These are phyloP conservation scores for Colletotrichum siamense DNA, from an alignment of 2,329 filamentous ascomycete species.

Conservation along the genomic window DNA sequence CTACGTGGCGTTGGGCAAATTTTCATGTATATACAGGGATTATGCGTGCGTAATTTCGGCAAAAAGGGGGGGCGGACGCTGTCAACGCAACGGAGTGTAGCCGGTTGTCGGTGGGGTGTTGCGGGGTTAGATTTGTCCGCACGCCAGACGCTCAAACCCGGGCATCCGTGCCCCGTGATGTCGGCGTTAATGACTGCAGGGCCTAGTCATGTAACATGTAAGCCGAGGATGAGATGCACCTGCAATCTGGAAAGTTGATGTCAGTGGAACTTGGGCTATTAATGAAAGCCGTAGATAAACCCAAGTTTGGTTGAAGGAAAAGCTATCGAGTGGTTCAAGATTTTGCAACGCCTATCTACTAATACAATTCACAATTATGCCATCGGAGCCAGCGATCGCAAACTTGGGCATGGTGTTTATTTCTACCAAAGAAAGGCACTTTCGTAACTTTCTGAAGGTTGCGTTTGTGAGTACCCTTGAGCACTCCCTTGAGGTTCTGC, in stretches of 20 bases:
- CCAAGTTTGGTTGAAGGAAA: background rate
- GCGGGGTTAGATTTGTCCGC: background rate
- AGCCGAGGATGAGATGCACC: background rate
- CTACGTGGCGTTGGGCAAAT: too few species aligned
- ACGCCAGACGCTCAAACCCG: background rate
- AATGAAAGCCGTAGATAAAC: background rate
- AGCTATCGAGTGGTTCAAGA: background rate
- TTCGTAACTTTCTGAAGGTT: background rate
- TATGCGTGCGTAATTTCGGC: too few species aligned
- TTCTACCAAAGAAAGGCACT: slow-evolving; percentile 3
- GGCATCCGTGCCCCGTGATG: background rate
- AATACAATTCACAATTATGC: background rate
- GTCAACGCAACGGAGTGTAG: too few species aligned
- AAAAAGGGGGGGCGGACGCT: too few species aligned
- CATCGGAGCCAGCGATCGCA: background rate
- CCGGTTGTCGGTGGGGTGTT: background rate
- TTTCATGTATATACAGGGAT: too few species aligned
- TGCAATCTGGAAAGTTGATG: background rate
- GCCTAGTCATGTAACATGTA: background rate
- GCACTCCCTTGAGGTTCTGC: background rate
- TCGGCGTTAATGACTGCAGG: background rate
- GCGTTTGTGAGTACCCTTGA: background rate
- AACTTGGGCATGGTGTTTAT: background rate
- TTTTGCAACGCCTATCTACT: background rate
- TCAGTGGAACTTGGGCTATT: background rate